Conservation (phyloP, 345 rosid genomes). For the Microthlaspi erraticum region DNA sequence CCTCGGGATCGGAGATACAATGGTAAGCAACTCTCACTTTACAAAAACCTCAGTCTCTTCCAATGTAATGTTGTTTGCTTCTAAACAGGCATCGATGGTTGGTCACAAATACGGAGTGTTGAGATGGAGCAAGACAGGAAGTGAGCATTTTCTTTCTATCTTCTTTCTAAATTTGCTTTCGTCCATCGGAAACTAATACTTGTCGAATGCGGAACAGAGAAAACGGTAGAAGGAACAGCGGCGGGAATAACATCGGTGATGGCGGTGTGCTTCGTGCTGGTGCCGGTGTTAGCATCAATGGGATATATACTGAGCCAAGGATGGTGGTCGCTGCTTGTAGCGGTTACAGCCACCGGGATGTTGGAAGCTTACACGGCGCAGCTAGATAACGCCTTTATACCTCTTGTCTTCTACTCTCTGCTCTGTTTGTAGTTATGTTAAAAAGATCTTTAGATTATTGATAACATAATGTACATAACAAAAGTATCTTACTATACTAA, state of each 20-base stretch:
- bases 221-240: conserved; percentile 97
- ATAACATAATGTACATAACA: conserved; percentile 28
- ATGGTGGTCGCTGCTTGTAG: conserved; percentile 81
- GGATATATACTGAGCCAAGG: conserved; percentile 86
- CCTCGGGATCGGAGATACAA: conserved; percentile 97
- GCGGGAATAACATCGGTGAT: conserved; percentile 91
- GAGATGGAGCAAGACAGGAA: conserved; percentile 93
- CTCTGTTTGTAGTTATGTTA: conserved; percentile 62
- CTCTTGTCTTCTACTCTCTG: conserved; percentile 92
- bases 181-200: conserved; percentile 4
- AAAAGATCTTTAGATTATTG: neutral
- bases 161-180: neutral
- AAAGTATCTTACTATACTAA: no score
- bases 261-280: conserved; percentile 76
- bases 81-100: conserved; percentile 85
- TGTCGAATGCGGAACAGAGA: conserved; percentile 56
- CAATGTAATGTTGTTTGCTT: neutral
- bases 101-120: conserved; percentile 96
- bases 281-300: conserved; percentile 83
- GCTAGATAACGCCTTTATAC: conserved; percentile 92
- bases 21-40: conserved; percentile 58
- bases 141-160: conserved; percentile 49
- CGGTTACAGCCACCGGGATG: conserved; percentile 78
- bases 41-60: conserved; percentile 4
- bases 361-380: conserved; percentile 96